phyloP scores from a whole-genome alignment of 2,329 filamentous ascomycete species.

The Fusarium sp. region DNA sequence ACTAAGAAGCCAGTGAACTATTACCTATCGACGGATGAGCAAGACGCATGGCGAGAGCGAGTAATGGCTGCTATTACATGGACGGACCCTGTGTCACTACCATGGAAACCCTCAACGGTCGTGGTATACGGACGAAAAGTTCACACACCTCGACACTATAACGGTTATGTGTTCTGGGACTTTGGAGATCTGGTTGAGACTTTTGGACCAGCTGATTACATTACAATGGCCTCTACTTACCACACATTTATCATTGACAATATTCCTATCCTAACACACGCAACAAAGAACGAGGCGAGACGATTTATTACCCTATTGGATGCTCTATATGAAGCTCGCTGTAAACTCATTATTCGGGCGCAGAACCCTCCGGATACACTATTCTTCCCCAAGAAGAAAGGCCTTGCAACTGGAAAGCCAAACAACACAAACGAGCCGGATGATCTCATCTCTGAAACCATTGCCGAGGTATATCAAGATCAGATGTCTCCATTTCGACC shows the following conservation, averaged over 20 bases:
- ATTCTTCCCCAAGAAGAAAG: constrained; percentile 75
- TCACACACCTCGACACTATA: constrained; percentile 65
- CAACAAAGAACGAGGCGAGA: constrained; percentile 83
- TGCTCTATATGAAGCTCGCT: constrained; percentile 83
- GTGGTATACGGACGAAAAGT: constrained; percentile 74
- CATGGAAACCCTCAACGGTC: constrained; percentile 58
- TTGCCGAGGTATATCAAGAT: constrained; percentile 80
- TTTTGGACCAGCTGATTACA: constrained; percentile 84
- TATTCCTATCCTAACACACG: constrained; percentile 73
- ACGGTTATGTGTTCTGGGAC: constrained; percentile 71
- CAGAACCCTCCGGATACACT: constrained; percentile 75
- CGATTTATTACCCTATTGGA: constrained; percentile 84
- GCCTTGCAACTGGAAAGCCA: constrained; percentile 8
- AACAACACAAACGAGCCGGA: constrained; percentile 38
- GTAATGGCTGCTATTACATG: constrained; percentile 44
- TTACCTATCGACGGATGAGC: constrained; percentile 44
- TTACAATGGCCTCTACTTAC: constrained; percentile 81
- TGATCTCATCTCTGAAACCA: constrained; percentile 59
- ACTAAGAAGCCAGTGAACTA: constrained; percentile 48
- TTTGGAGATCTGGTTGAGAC: constrained; percentile 75
- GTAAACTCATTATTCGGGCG: constrained; percentile 77
- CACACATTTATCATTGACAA: constrained; percentile 81
- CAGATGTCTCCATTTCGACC: constrained; percentile 80
- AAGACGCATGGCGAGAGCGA: constrained; percentile 45
- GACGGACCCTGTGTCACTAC: constrained; percentile 30